Evolutionary conservation across 2,329 filamentous ascomycete species (phyloP), one percentile per base, ranked within the genome.

Genomic region (Colletotrichum destructivum): DNA sequence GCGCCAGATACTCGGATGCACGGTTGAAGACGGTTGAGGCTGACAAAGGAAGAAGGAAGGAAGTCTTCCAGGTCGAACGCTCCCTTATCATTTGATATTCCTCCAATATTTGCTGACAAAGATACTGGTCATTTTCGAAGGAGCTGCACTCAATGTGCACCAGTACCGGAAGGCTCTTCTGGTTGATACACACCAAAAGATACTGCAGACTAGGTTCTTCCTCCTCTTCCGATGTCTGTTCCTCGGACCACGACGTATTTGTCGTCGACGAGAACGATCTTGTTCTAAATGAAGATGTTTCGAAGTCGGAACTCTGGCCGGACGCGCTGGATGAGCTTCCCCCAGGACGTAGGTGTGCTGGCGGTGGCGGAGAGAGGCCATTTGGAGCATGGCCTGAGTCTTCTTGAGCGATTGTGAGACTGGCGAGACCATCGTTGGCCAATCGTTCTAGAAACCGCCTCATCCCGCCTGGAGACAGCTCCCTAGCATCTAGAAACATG

Each of bases 111-210:
- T 51, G 40, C 15, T 56, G 59, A 3, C 18, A 68, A 6, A 68
- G 59, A 12, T 42, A 68, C n/a, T 68, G 66, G 11, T 68, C 66
- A n/a, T 62, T 68, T 2, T 1, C 1, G 13, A 68, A 44, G 40
- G 15, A 56, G 12, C 44, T 6, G 1, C 57, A 55, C 2, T 64
- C 49, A 1, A 68, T 57, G 4, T 64, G 66, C 1, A 46, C 26
- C 0, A 68, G n/a, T 0, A 51, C 51, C 16, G 66, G 57, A 0
- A 63, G 52, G 0, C 31, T 51, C 4, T 68, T 68, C 12, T 42
- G 31, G 26, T 68, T 68, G 1, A 68, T n/a, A 35, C 66, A 68
- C 7, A 64, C 6, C 49, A 68, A 40, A 13, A 68, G 40, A 26
- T 51, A 68, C 13, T 68, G 66, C 6, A 35, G 3, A 2, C 0